Evolutionary conservation across 169 alveolate species (phyloP), one percentile per base, ranked within the genome.

Genomic region (Plasmodium billcollinsi): DNA sequence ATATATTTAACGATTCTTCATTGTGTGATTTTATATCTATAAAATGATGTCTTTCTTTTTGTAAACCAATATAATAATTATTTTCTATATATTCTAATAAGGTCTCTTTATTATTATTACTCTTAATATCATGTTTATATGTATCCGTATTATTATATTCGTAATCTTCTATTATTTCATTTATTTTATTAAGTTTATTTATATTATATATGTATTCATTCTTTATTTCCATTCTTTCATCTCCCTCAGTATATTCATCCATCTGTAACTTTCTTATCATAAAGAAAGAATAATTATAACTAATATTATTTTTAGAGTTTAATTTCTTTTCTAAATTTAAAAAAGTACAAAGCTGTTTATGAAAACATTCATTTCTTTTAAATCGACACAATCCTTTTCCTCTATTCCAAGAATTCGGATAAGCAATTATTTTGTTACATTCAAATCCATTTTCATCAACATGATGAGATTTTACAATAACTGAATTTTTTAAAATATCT

Each of bases 41-140:
- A 56, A 80, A 80, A 61, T 80, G 56, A 61, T 80, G 59, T 14
- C 18, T 7, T 21, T 63, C 21, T 26, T 80, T 80, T 56, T 69
- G 74, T 49, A 80, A 61, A 9, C 73, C 80, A 9, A 80, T 29
- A 65, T 80, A 49, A 52, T 58, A 80, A 18, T 80, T 73, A 45
- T 29, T 54, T 47, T 67, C 56, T 20, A 80, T n/a, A 26, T 33
- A 43, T 49, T 59, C 26, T 45, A 61, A 39, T 21, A 24, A 59
- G 8, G 11, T 39, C 29, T 39, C 11, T 1, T 56, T 4, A 45
- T 71, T 12, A 33, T 26, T 1, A 29, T 29, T 4, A 66, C 12
- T 11, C 6, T 39, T 9, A 66, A 26, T 70, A 29, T 49, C 6
- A 45, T 14, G 5, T 2, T 26, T 47, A 50, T 47, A 11, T 9